Percentiles rank a stretch among this genome's conserved stretches.
Conservation (phyloP, 495 filamentous ascomycete species). For the Chaetomium cochliodes region DNA sequence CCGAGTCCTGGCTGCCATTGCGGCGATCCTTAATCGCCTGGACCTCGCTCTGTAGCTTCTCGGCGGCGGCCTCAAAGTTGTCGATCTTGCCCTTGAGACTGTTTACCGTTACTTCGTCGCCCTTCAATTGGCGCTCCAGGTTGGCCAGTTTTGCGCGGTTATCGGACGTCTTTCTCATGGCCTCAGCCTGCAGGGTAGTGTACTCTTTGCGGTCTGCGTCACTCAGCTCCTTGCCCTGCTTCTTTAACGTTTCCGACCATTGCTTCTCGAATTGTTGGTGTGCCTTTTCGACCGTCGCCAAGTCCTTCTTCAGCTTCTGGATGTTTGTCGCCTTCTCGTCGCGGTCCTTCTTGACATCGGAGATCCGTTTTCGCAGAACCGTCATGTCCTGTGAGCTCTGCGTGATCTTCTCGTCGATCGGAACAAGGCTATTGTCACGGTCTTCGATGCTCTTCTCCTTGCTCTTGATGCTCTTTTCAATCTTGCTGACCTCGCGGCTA, state of each 20-base stretch:
- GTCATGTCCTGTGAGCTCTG: conserved; percentile 70
- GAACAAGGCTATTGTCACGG: conserved; percentile 78
- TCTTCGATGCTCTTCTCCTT: conserved; percentile 90
- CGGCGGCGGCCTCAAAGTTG: conserved; percentile 65
- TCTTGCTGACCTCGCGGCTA: conserved; percentile 72
- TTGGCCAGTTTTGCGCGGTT: conserved; percentile 84
- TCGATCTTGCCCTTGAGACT: conserved; percentile 86
- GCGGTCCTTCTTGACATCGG: conserved; percentile 70
- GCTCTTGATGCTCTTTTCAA: conserved; percentile 75
- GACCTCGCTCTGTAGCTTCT: conserved; percentile 71
- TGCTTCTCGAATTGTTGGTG: conserved; percentile 86
- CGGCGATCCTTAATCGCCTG: conserved; percentile 66
- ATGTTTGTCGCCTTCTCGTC: conserved; percentile 64
- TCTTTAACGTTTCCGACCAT: conserved; percentile 76
- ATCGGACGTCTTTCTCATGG: conserved; percentile 76
- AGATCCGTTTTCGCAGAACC: conserved; percentile 62
- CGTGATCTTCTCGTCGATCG: conserved; percentile 89
- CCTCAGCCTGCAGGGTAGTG: conserved; percentile 78
- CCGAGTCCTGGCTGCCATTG: conserved; percentile 54
- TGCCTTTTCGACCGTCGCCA: conserved; percentile 83
- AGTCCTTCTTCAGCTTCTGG: conserved; percentile 71
- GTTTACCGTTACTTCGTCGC: conserved; percentile 82
- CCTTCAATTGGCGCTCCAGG: conserved; percentile 78
- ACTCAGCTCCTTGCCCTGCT: conserved; percentile 80
- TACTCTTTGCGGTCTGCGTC: conserved; percentile 89